Evolutionary conservation across 371 early-diverging fungal species (phyloP).

Genomic region (Syncephalastrum racemosum): DNA sequence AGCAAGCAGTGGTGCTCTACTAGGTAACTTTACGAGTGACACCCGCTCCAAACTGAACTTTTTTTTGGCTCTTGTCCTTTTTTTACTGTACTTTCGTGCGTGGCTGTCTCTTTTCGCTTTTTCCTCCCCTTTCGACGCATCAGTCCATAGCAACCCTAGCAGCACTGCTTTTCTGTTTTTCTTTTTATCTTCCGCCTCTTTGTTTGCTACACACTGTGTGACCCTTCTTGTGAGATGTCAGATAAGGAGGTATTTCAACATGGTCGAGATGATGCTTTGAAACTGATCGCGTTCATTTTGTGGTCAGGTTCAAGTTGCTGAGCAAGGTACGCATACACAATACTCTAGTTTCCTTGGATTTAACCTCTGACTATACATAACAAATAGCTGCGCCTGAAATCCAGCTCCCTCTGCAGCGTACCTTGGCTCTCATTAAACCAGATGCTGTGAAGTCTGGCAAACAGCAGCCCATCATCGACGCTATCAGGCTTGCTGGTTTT

Average conservation of each 20-base stretch:
- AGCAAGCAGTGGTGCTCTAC: too few relatives aligned
- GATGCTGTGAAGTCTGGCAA: conserved; percentile 33
- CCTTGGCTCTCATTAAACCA: conserved; percentile 38
- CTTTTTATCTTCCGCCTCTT: too few relatives aligned
- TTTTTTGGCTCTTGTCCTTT: too few relatives aligned
- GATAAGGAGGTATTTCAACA: conserved; percentile 1
- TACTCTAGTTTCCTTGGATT: neutral
- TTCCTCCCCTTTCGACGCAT: too few relatives aligned
- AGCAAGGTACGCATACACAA: neutral
- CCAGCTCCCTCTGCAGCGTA: conserved; percentile 10
- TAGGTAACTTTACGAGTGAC: too few relatives aligned
- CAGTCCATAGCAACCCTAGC: too few relatives aligned
- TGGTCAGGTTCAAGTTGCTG: neutral
- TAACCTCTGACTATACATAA: neutral
- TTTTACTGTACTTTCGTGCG: too few relatives aligned
- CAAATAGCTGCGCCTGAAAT: conserved; percentile 2
- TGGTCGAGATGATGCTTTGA: neutral
- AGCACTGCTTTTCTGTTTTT: too few relatives aligned
- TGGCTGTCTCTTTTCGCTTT: too few relatives aligned
- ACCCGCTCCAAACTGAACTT: too few relatives aligned
- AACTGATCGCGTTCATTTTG: neutral
- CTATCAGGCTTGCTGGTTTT: conserved; percentile 58
- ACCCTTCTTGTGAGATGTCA: too few relatives aligned
- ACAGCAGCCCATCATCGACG: conserved; percentile 58
- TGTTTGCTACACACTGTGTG: too few relatives aligned